Base-by-base conservation (phyloP, 225 moss, liverwort and hornwort genomes). In the Pseudisothecium myosuroides region DNA sequence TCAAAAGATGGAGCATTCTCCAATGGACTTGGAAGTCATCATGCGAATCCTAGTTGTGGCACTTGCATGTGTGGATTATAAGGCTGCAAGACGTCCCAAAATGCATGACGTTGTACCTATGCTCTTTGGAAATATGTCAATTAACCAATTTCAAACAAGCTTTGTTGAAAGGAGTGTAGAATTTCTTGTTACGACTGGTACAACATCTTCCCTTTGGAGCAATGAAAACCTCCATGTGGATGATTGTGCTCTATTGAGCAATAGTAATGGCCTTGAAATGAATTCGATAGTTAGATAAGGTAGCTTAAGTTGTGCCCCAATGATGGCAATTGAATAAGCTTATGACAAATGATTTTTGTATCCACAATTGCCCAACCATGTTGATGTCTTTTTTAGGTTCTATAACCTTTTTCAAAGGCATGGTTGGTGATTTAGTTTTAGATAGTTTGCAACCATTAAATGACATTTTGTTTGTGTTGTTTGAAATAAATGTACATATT, bases 1-100 rank as follows among this genome's bases (percentile, higher is more conserved):
- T 47, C 11, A 29, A 17, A 47, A 47, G 6, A 74, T 47, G 47
- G 18, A 74, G 11, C 18, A 18, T 47, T 74, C 14, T 47, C 18
- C 47, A 47, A 74, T 0, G 0, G 7, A 74, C 7, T 29, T 47
- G 18, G 74, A 74, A 47, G 29, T 29, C 29, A 47, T 47, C 16
- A 0, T 47, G 1, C 7, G 0, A 29, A 4, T 47, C 11, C 7
- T 74, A 74, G 6, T 6, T 18, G 17, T 74, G 18, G 47, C 47
- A 74, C 6, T 74, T 74, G 29, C 29, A 11, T 6, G 47, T 74
- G 18, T 31, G 1, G 45, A 73, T 73, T 73, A 29, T 45, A 29
- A 73, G 6, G 29, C 10, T 47, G 0, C 18, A 74, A 29, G 11
- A 47, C 7, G 4, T 74, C 17, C 74, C 11, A 29, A 47, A 47